Base-by-base conservation (phyloP, 345 rosid species). In the Populus pruinosa region DNA sequence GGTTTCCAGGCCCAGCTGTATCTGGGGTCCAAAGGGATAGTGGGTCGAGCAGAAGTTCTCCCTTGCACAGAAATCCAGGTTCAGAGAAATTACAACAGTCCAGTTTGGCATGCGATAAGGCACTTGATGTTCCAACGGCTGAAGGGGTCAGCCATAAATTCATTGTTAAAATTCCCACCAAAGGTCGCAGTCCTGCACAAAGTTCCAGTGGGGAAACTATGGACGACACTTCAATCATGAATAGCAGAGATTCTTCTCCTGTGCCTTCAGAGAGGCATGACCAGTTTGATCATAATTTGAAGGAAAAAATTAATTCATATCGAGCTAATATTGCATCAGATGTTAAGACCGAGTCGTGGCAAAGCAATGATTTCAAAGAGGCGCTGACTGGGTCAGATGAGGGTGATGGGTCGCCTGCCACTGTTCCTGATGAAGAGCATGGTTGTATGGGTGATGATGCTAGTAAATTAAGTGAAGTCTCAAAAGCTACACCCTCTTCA, bases 161-260 rank as follows among this genome's bases (percentile, higher is more conserved):
- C 73, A 88, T 89, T 64, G 96, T 93, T 39, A 96, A 89, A 87
- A 83, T 96, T 49, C 86, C 97, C 23, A 93, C 86, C 74, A 87
- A 87, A 67, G 94, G 90, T 65, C 88, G 89, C 67, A 92, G 97
- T 81, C 97, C 97, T 16, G 90, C 89, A 18, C 91, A 85, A 79
- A 84, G 87, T 84, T 87, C 81, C 43, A 85, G 87, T 88, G 97
- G 91, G 77, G 92, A 91, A 39, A 87, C 95, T 4, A 50, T 86
- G 63, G 98, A 94, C 71, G 98, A 90, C 71, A 83, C 78, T 75
- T 80, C 88, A 0, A 83, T 84, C 21, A 82, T 74, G 79, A 87
- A 78, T 79, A 93, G 93, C 86, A 80, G 86, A 71, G 88, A 88
- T 49, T 81, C 92, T 71, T 91, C 97, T 71, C 96, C 93, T 10